Conservation (phyloP, 345 rosid species). For the Boechera divaricarpa region DNA sequence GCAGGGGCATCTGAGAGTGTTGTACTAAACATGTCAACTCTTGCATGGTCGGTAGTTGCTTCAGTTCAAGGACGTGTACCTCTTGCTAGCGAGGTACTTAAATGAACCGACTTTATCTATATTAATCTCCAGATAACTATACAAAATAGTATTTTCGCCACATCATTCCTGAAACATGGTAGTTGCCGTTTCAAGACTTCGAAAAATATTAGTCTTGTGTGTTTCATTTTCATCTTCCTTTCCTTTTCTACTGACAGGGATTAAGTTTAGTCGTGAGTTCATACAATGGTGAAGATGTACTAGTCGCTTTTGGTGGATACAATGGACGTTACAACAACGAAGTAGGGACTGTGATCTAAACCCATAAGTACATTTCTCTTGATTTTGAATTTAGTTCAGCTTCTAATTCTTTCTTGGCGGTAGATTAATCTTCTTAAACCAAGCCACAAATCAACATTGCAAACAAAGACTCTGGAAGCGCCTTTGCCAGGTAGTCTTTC, state of each 20-base stretch:
- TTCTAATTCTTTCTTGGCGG: conserved; percentile 37
- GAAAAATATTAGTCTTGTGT: conserved; percentile 7
- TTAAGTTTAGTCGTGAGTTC: conserved; percentile 89
- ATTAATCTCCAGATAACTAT: not conserved
- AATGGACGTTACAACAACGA: conserved; percentile 94
- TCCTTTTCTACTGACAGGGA: conserved; percentile 60
- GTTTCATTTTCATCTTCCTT: conserved; percentile 17
- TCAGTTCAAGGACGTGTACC: conserved; percentile 91
- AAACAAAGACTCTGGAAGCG: conserved; percentile 61
- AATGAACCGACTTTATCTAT: conserved; percentile 3
- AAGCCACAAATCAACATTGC: conserved; percentile 88
- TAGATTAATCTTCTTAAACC: conserved; percentile 94
- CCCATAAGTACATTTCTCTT: conserved; percentile 9
- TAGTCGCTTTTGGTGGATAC: conserved; percentile 96
- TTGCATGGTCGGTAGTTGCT: conserved; percentile 88
- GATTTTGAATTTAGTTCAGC: conserved; percentile 17
- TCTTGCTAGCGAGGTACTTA: conserved; percentile 94
- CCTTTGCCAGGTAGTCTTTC: conserved; percentile 81
- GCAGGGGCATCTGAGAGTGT: conserved; percentile 92
- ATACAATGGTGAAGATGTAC: conserved; percentile 78
- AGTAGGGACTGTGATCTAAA: conserved; percentile 51
- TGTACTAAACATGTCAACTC: conserved; percentile 96
- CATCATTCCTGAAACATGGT: conserved; percentile 21
- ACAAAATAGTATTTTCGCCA: conserved; percentile 5
- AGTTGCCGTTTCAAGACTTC: conserved; percentile 6